These are phyloP conservation scores for Golubevia pallescens DNA, from an alignment of 1,284 basidiomycete species.

Conservation along the genomic window DNA sequence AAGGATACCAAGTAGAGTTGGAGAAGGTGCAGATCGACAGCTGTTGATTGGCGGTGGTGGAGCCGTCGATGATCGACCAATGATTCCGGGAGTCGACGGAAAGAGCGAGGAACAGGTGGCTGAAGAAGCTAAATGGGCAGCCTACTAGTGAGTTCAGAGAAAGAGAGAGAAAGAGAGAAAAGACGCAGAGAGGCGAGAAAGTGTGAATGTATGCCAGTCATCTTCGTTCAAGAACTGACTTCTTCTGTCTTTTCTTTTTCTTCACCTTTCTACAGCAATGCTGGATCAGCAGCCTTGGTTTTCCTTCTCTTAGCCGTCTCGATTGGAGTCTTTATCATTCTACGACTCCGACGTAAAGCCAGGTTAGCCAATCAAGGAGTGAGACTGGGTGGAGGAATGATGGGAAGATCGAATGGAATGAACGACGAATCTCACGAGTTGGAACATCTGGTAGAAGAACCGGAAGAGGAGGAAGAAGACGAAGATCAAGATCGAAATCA, in stretches of 20 bases:
- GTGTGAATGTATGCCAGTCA: too few relatives aligned
- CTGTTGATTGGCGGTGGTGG: slow-evolving; percentile 17
- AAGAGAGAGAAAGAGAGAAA: slow-evolving; percentile 1
- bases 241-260: background rate
- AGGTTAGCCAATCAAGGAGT: slow-evolving; percentile 12
- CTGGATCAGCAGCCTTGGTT: slow-evolving; percentile 29
- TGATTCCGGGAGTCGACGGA: slow-evolving; percentile 41
- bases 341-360: slow-evolving; percentile 29
- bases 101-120: slow-evolving; percentile 49
- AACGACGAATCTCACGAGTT: slow-evolving; percentile 7
- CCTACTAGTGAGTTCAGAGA: slow-evolving; percentile 37
- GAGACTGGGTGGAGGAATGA: background rate
- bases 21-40: slow-evolving; percentile 23
- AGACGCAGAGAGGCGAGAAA: too few relatives aligned
- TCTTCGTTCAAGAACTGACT: background rate
- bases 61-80: slow-evolving; percentile 26
- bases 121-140: slow-evolving; percentile 50
- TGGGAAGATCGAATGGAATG: slow-evolving; percentile 1
- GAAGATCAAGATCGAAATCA: background rate
- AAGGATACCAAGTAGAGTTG: slow-evolving; percentile 35
- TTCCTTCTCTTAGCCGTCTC: slow-evolving; percentile 37
- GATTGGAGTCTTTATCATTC: slow-evolving; percentile 32
- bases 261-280: slow-evolving; percentile 16
- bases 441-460: slow-evolving; percentile 3
- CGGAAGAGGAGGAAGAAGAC: background rate